Evolutionary conservation across 2,329 filamentous ascomycete genomes (phyloP).

Genomic region (Neonectria faginata): DNA sequence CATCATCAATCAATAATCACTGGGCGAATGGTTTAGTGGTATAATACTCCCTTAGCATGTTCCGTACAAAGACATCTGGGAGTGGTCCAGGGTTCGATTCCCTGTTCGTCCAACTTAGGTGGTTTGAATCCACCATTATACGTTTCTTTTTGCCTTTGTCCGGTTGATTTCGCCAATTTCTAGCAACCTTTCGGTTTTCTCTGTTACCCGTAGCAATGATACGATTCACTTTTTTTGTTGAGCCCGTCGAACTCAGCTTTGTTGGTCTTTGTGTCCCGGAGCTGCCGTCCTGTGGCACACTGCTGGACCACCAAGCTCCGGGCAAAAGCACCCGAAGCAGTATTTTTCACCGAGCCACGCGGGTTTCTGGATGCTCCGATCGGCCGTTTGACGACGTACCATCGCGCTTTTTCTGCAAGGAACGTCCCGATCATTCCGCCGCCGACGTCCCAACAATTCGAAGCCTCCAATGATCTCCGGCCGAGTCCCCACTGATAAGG

Average conservation of each 20-base stretch:
- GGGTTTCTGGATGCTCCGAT: neutral
- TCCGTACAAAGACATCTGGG: slow-evolving; percentile 41
- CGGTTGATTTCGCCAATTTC: neutral
- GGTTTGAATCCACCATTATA: slow-evolving; percentile 32
- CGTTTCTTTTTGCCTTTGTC: slow-evolving; percentile 13
- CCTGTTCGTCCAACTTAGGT: slow-evolving; percentile 43
- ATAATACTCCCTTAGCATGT: slow-evolving; percentile 46
- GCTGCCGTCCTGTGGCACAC: neutral
- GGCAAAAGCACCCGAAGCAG: slow-evolving; percentile 4
- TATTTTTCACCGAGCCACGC: neutral
- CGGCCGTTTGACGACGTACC: neutral
- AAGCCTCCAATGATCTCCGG: slow-evolving; percentile 19
- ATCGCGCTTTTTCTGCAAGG: neutral
- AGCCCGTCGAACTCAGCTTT: neutral
- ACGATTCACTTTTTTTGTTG: neutral
- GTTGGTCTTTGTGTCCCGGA: neutral
- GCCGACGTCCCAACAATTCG: slow-evolving; percentile 25
- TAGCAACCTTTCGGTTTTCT: neutral
- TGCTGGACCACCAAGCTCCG: neutral
- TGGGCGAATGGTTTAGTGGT: slow-evolving; percentile 47
- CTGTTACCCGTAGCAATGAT: neutral
- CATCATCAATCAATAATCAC: neutral
- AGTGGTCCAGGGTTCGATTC: slow-evolving; percentile 48
- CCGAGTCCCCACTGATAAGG: slow-evolving; percentile 32
- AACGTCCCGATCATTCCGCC: neutral